Evolutionary conservation across 2,329 filamentous ascomycete species (phyloP), one percentile per base, ranked within the genome.

Genomic region (Pleurostoma richardsiae): DNA sequence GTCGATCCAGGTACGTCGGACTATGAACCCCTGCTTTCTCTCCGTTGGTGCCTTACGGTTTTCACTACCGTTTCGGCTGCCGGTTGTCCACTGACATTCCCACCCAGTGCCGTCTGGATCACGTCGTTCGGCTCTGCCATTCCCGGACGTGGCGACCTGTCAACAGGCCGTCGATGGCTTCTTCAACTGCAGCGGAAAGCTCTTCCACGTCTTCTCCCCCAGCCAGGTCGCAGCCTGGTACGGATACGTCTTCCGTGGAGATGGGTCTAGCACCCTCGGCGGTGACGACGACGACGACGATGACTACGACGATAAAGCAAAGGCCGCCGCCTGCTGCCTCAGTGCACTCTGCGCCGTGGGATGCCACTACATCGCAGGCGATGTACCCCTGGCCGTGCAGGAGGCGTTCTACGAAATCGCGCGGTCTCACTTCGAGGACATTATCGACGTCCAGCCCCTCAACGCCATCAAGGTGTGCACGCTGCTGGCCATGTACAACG

Each of bases 401-500:
- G 19, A 19, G 19, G 19, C 19, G 1, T 55, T 59, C 27, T 64
- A 64, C 45, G 52, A 58, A 26, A 46, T 60, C 2, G 57, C 60
- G 10, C 54, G 51, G 19, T 56, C 58, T 33, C 45, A 59, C 42
- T 59, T 63, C 41, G 56, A 57, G n/a, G 49, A 52, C 26, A 46
- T 58, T 5, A 41, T 63, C 4, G 59, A 63, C 10, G 42, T 50
- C 28, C 44, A 50, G 2, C 58, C 59, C 0, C 43, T 63, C 1
- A 54, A 59, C 2, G 59, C 60, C 4, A 57, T 62, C 47, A 60
- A 61, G 41, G 50, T 65, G 3, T 61, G 59, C 8, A 53, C 55
- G 0, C 41, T 65, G 39, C 51, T 63, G 29, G 56, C 60, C 31
- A 50, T 64, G 53, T 62, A 56, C 49, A 64, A 64, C 44, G 47